phyloP scores from a whole-genome alignment of 75 land plant species.

The Cupressus sempervirens region DNA sequence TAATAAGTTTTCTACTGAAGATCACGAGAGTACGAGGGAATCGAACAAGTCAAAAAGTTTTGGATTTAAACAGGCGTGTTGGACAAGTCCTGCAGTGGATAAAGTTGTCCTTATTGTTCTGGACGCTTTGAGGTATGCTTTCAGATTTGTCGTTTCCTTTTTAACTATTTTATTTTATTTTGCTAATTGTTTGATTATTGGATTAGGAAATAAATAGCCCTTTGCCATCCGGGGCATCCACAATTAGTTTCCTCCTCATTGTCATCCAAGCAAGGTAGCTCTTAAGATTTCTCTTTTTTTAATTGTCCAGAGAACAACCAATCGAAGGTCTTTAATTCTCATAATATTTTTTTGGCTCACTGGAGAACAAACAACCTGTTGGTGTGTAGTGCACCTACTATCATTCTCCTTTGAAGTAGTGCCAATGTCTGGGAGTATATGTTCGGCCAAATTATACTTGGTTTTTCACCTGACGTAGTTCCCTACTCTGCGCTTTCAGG shows the following conservation, averaged over 20 bases:
- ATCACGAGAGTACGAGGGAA: not conserved
- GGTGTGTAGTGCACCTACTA: not conserved
- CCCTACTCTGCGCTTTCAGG: not conserved
- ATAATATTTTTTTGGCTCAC: no score
- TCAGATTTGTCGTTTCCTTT: not conserved
- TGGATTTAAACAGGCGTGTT: conserved; percentile 30
- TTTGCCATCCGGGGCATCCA: not conserved
- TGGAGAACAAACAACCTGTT: not conserved
- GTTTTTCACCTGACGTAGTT: not conserved
- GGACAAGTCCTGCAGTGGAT: conserved; percentile 77
- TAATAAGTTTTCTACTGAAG: not conserved
- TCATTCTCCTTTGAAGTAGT: not conserved
- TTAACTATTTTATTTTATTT: no score
- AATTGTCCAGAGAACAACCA: not conserved
- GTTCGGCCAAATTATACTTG: not conserved
- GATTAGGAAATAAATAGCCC: not conserved
- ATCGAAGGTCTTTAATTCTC: not conserved
- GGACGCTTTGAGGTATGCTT: conserved; percentile 83
- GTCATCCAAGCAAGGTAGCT: not conserved
- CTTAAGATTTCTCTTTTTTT: not conserved
- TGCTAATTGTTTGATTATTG: not conserved
- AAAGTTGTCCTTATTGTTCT: conserved; percentile 74
- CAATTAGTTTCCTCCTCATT: not conserved
- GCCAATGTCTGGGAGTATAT: not conserved
- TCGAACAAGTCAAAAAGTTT: not conserved